Conservation (phyloP, 331 rosid species). For the Malus hybrid region DNA sequence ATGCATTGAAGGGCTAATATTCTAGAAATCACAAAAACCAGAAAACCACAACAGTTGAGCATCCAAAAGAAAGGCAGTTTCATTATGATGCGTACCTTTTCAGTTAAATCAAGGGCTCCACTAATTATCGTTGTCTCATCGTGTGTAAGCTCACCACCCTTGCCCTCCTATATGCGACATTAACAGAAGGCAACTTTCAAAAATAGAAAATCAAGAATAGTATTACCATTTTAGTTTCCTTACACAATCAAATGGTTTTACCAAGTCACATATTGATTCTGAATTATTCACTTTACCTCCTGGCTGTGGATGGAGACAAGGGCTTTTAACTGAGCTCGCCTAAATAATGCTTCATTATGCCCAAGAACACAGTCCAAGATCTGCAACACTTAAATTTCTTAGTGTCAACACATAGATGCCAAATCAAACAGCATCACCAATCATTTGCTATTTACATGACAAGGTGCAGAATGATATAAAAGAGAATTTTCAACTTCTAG, state of each 20-base stretch:
- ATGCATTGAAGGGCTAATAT: not conserved
- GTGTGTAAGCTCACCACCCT: conserved; percentile 96
- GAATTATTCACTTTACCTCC: conserved; percentile 50
- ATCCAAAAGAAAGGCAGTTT: not conserved
- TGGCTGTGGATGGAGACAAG: conserved; percentile 85
- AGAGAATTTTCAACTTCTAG: not conserved
- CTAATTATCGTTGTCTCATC: conserved; percentile 94
- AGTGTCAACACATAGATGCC: conserved; percentile 5
- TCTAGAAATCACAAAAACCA: not conserved
- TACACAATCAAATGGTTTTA: conserved; percentile 3
- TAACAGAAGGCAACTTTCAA: not conserved
- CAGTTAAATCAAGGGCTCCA: conserved; percentile 96
- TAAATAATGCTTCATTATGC: conserved; percentile 81
- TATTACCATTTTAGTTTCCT: not conserved
- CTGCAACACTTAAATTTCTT: conserved; percentile 31
- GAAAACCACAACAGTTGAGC: not conserved
- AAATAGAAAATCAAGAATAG: conserved; percentile 3
- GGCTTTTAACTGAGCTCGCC: conserved; percentile 92
- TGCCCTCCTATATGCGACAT: conserved; percentile 64
- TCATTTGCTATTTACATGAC: not conserved
- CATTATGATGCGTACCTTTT: conserved; percentile 46
- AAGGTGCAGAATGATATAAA: not conserved
- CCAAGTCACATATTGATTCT: conserved; percentile 5
- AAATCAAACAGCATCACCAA: not conserved
- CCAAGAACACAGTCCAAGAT: conserved; percentile 73